Evolutionary conservation across 2,329 filamentous ascomycete species (phyloP).

Genomic region (Massarina eburnea): DNA sequence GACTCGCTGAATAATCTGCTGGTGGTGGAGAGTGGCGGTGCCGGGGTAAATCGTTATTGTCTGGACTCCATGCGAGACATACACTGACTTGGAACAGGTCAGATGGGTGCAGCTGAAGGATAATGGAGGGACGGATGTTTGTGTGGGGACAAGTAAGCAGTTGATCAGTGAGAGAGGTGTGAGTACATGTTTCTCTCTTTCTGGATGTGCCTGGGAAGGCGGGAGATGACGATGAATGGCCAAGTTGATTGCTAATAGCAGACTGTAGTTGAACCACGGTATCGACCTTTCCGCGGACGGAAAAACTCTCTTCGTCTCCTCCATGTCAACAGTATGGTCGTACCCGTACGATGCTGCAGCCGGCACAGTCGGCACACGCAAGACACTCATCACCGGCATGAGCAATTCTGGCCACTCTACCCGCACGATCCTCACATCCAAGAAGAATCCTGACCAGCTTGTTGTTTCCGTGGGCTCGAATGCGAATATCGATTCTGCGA

Average conservation of each 20-base stretch:
- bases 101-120: conserved; percentile 22
- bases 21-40: conserved; percentile 16
- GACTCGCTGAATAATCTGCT: conserved; percentile 21
- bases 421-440: conserved; percentile 19
- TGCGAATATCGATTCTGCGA: conserved; percentile 59
- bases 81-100: too few species aligned
- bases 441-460: conserved; percentile 46
- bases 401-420: conserved; percentile 16
- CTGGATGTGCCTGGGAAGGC: background rate
- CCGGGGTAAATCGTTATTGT: too few species aligned
- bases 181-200: background rate
- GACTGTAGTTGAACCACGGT: conserved; percentile 20
- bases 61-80: too few species aligned
- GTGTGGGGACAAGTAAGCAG: conserved; percentile 19
- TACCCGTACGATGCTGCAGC: conserved; percentile 23
- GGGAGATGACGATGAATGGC: too few species aligned
- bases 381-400: conserved; percentile 26
- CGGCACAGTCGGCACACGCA: conserved; percentile 22
- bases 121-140: conserved; percentile 23
- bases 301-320: conserved; percentile 26
- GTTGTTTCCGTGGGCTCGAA: conserved; percentile 66
- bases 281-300: conserved; percentile 25
- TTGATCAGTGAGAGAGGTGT: conserved; percentile 17
- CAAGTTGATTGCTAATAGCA: conserved; percentile 1
- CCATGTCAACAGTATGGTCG: conserved; percentile 16